Evolutionary conservation across 176 grass and related monocot species (phyloP).

Genomic region (Pontederia crassipes): DNA sequence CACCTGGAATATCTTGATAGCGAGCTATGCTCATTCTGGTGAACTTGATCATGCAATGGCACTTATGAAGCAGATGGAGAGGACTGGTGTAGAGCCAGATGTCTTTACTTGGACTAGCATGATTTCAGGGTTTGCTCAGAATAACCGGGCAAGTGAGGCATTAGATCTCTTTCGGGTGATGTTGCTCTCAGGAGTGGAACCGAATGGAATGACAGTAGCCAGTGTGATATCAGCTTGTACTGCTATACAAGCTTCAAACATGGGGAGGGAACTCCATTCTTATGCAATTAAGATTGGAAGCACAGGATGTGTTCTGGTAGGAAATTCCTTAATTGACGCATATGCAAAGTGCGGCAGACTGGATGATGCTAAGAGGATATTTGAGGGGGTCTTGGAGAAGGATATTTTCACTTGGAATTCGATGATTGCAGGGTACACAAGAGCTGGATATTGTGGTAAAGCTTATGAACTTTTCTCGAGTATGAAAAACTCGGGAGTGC

Average conservation of each 20-base stretch:
- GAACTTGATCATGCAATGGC: conserved; percentile 42
- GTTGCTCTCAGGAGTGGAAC: conserved; percentile 42
- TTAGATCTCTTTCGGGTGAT: conserved; percentile 44
- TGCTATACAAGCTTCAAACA: conserved; percentile 36
- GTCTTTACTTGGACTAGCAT: conserved; percentile 76
- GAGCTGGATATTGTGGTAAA: conserved; percentile 57
- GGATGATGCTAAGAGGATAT: conserved; percentile 36
- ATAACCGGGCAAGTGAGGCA: conserved; percentile 35
- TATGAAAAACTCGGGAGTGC: conserved; percentile 46
- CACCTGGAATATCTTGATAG: conserved; percentile 60
- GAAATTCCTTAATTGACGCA: conserved; percentile 61
- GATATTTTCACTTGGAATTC: conserved; percentile 84
- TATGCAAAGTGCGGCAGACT: conserved; percentile 65
- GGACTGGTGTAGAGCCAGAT: conserved; percentile 32
- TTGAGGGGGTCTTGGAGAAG: conserved; percentile 46
- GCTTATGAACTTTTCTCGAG: conserved; percentile 58
- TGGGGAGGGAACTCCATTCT: conserved; percentile 53
- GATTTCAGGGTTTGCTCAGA: conserved; percentile 52
- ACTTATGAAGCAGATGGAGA: conserved; percentile 51
- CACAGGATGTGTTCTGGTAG: conserved; percentile 35
- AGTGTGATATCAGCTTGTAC: conserved; percentile 54
- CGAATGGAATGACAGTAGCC: conserved; percentile 53
- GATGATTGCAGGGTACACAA: conserved; percentile 59
- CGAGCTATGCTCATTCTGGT: conserved; percentile 42
- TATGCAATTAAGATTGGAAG: conserved; percentile 43